Evolutionary conservation across 2,329 filamentous ascomycete genomes (phyloP), one percentile per base, ranked within the genome.

Genomic region (Pyricularia grisea): DNA sequence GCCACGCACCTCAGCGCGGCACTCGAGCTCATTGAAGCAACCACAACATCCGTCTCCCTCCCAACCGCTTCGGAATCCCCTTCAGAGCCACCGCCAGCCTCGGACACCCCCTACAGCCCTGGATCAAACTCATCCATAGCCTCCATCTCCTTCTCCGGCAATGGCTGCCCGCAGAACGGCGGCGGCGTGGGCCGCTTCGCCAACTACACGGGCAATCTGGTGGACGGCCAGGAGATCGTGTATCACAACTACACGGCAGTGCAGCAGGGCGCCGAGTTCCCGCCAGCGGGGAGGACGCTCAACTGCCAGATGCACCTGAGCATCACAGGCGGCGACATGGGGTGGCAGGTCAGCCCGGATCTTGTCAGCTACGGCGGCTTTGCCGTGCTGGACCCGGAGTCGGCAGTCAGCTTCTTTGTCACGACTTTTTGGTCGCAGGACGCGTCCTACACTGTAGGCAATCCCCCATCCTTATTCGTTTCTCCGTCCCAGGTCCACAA

Each of bases 311-410:
- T 82, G 55, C 81, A 83, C 73, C 72, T 82, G 69, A 80, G 77
- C 73, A 77, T 82, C 71, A 78, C 80, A 74, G 82, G 82, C 74
- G 81, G 81, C 17, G 79, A 78, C 58, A 30, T 42, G 30, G 81
- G 81, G 70, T 83, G 81, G 76, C 81, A 82, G 74, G 82, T 80
- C 75, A 75, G 80, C 66, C 76, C 82, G 28, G 78, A 82, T 64
- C 79, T 82, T 72, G 80, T 79, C 71, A 82, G 80, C n/a, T 83
- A 83, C 76, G 80, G 82, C 77, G 81, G 81, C 70, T 82, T 80
- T 70, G 81, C 81, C 1, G 80, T 81, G 74, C 78, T 83, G 28
- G 81, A 83, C 68, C 68, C 73, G 68, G 80, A 79, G 42, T 77
- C 82, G 67, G 81, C 79, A 4, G 80, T 80, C 31, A 79, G 76